Evolutionary conservation across 495 filamentous ascomycete genomes (phyloP).

Genomic region (Hypoxylon subgilvum): DNA sequence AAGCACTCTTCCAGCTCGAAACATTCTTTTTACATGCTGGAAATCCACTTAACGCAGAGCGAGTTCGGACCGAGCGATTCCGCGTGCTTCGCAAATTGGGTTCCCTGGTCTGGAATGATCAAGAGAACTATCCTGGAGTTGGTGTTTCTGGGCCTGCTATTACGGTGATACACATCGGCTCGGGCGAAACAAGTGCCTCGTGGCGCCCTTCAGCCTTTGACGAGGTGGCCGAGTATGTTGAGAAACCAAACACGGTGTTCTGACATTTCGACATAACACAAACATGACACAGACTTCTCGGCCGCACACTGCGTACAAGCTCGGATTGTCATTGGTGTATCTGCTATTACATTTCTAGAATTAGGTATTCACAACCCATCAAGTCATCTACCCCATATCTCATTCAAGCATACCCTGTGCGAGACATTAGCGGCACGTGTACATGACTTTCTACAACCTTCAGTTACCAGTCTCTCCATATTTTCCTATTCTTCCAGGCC

Average conservation of each 20-base stretch:
- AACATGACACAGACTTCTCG: too few species aligned
- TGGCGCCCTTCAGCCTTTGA: conserved; percentile 38
- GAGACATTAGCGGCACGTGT: too few species aligned
- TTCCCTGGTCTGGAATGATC: conserved; percentile 36
- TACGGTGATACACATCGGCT: conserved; percentile 37
- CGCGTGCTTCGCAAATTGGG: conserved; percentile 28
- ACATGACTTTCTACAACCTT: background rate
- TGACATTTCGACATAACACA: too few species aligned
- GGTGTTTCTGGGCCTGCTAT: conserved; percentile 7
- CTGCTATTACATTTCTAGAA: too few species aligned
- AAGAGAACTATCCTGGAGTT: conserved; percentile 10
- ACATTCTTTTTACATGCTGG: conserved; percentile 37
- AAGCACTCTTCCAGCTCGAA: conserved; percentile 42
- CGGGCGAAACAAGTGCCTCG: conserved; percentile 20
- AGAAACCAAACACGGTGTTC: background rate
- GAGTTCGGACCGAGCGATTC: conserved; percentile 35
- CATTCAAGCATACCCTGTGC: too few species aligned
- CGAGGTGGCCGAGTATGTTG: conserved; percentile 27
- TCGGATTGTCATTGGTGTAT: too few species aligned
- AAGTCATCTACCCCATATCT: too few species aligned
- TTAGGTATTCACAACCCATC: too few species aligned
- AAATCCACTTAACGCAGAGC: conserved; percentile 34
- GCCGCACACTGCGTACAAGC: too few species aligned
- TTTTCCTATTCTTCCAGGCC: conserved; percentile 22
- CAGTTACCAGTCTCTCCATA: conserved; percentile 40